Conservation (phyloP, 1,284 basidiomycete genomes). For the Malassezia sp. region DNA sequence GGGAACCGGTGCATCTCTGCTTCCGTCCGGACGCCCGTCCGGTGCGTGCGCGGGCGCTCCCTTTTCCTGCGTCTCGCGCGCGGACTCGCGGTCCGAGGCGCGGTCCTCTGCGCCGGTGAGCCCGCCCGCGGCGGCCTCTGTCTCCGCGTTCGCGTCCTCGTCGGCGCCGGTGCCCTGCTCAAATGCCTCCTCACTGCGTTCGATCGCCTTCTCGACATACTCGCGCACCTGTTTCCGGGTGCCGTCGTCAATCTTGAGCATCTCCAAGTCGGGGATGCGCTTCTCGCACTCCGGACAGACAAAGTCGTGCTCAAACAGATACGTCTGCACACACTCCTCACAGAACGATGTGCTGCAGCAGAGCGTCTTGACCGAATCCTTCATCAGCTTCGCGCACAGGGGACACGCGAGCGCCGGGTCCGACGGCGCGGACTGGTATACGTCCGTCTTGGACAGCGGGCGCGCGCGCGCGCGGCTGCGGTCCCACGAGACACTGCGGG, state of each 20-base stretch:
- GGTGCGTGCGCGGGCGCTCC: background rate
- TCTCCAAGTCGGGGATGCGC: slow-evolving; percentile 34
- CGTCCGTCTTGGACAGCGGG: slow-evolving; percentile 37
- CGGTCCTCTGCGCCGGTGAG: slow-evolving; percentile 1
- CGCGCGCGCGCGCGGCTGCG: slow-evolving; percentile 31
- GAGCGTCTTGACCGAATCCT: slow-evolving; percentile 36
- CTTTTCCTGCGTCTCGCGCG: background rate
- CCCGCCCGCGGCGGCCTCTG: slow-evolving; percentile 14
- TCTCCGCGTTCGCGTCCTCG: slow-evolving; percentile 18
- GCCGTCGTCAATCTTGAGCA: slow-evolving; percentile 38
- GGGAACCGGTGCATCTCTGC: too few species aligned
- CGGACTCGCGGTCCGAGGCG: background rate
- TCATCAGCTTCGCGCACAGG: slow-evolving; percentile 38
- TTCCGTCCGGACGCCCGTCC: too few species aligned
- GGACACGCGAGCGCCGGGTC: slow-evolving; percentile 40
- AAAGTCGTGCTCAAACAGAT: slow-evolving; percentile 45
- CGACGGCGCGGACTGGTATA: slow-evolving; percentile 37
- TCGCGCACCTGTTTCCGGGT: slow-evolving; percentile 31
- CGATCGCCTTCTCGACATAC: slow-evolving; percentile 38
- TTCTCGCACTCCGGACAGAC: slow-evolving; percentile 44
- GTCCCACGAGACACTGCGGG: slow-evolving; percentile 41
- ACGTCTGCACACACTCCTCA: slow-evolving; percentile 44
- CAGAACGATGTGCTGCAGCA: slow-evolving; percentile 42
- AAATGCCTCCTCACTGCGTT: slow-evolving; percentile 33
- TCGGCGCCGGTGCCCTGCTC: slow-evolving; percentile 29